phyloP scores from a whole-genome alignment of 176 grass and related monocot species.

The Tillandsia fasciculata region DNA sequence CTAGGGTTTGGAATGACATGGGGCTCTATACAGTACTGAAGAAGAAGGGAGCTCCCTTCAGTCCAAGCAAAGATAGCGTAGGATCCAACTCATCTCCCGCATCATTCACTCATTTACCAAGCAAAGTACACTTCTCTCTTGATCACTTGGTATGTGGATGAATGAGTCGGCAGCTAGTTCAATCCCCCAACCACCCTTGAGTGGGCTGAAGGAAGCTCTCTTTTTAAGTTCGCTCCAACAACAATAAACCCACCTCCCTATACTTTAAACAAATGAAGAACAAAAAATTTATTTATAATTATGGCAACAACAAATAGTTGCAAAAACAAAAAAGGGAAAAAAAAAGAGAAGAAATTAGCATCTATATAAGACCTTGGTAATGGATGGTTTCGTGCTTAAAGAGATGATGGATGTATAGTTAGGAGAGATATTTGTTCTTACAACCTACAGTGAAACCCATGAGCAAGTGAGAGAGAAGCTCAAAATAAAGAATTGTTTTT shows the following conservation, averaged over 20 bases:
- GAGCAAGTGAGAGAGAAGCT: too few relatives aligned
- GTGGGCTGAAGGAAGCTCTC: constrained; percentile 98
- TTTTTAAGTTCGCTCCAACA: not conserved
- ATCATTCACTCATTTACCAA: constrained; percentile 94
- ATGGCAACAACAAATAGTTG: not conserved
- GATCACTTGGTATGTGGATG: constrained; percentile 60
- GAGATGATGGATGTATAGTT: too few relatives aligned
- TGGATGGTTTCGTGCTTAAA: too few relatives aligned
- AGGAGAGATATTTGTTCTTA: too few relatives aligned
- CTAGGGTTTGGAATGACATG: not conserved
- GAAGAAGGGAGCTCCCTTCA: constrained; percentile 96
- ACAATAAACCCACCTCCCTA: not conserved
- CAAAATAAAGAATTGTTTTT: too few relatives aligned
- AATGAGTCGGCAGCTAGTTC: constrained; percentile 98
- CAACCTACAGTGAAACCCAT: too few relatives aligned
- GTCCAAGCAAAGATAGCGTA: constrained; percentile 70
- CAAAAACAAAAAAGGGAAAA: not conserved
- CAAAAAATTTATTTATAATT: not conserved
- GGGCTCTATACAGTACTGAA: not conserved
- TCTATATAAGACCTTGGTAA: not conserved
- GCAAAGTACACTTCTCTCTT: constrained; percentile 15
- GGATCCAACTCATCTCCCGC: constrained; percentile 83
- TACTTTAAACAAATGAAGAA: constrained; percentile 15
- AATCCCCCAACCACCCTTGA: constrained; percentile 45
- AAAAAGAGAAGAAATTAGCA: not conserved